Evolutionary conservation across 768 basidiomycete genomes (phyloP).

Genomic region (Suillus americanus): DNA sequence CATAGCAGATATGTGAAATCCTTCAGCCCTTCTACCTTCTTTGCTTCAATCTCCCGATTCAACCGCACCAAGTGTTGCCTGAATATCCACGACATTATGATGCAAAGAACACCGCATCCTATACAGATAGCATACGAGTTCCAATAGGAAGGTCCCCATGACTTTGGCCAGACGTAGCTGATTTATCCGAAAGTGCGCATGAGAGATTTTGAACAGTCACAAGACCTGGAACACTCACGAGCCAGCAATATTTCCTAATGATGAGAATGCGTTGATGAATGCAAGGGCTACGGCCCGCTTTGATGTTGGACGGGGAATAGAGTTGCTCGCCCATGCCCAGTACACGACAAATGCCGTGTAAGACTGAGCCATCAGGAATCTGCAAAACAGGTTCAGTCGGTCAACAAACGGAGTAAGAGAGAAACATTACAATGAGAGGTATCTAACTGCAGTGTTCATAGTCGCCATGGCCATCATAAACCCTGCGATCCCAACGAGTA

Average conservation of each 20-base stretch:
- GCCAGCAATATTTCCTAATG: constrained; percentile 82
- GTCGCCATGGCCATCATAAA: constrained; percentile 66
- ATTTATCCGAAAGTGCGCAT: constrained; percentile 2
- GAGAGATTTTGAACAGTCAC: constrained; percentile 2
- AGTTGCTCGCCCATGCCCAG: constrained; percentile 51
- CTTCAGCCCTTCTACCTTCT: constrained; percentile 36
- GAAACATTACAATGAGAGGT: constrained; percentile 58
- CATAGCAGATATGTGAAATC: constrained; percentile 51
- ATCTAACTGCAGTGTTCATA: constrained; percentile 60
- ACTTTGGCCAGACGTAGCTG: constrained; percentile 65
- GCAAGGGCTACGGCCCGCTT: constrained; percentile 89
- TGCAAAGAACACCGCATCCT: constrained; percentile 47
- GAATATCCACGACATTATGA: constrained; percentile 52
- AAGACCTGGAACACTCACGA: constrained; percentile 49
- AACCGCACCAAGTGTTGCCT: constrained; percentile 41
- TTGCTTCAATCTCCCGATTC: constrained; percentile 40
- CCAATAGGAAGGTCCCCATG: constrained; percentile 71
- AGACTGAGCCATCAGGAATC: constrained; percentile 76
- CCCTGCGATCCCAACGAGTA: constrained; percentile 62
- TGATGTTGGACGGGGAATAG: constrained; percentile 76
- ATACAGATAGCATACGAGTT: constrained; percentile 76
- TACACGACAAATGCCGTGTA: constrained; percentile 74
- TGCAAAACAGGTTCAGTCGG: constrained; percentile 23
- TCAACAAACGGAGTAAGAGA: not conserved
- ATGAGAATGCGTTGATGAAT: constrained; percentile 76